These are phyloP conservation scores for Lasiodiplodia hormozganensis DNA, from an alignment of 2,329 filamentous ascomycete genomes.

Conservation along the genomic window DNA sequence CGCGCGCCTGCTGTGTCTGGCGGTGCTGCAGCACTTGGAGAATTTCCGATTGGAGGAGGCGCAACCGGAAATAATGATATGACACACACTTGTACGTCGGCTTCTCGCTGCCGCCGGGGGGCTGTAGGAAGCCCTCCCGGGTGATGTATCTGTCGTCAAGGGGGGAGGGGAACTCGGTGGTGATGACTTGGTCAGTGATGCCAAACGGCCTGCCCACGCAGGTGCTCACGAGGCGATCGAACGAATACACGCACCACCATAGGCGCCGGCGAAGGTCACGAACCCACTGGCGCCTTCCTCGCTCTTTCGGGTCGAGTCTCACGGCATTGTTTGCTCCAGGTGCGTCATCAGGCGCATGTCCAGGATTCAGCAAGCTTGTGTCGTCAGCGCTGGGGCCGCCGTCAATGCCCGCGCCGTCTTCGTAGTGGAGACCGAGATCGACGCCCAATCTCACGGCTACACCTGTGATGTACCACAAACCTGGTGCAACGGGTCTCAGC, in stretches of 20 bases:
- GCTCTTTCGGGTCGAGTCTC: conserved; percentile 60
- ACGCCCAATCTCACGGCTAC: conserved; percentile 90
- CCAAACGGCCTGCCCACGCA: conserved; percentile 94
- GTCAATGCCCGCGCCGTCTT: conserved; percentile 77
- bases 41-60: conserved; percentile 91
- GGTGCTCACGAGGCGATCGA: conserved; percentile 92
- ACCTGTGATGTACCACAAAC: conserved; percentile 96
- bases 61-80: conserved; percentile 89
- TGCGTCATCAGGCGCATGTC: conserved; percentile 40
- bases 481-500: conserved; percentile 87
- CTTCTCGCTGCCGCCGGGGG: conserved; percentile 62
- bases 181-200: conserved; percentile 95
- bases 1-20: conserved; percentile 80
- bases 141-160: conserved; percentile 91
- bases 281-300: conserved; percentile 78
- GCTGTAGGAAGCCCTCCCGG: conserved; percentile 72
- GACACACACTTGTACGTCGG: conserved; percentile 91
- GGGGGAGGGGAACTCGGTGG: conserved; percentile 89
- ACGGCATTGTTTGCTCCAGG: conserved; percentile 22
- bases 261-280: conserved; percentile 84
- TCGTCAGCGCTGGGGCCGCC: conserved; percentile 53
- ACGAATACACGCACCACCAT: conserved; percentile 97
- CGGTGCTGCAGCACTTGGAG: conserved; percentile 92
- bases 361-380: conserved; percentile 42
- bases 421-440: conserved; percentile 90